phyloP scores from a whole-genome alignment of 345 rosid species.

The Conringia planisiliqua region DNA sequence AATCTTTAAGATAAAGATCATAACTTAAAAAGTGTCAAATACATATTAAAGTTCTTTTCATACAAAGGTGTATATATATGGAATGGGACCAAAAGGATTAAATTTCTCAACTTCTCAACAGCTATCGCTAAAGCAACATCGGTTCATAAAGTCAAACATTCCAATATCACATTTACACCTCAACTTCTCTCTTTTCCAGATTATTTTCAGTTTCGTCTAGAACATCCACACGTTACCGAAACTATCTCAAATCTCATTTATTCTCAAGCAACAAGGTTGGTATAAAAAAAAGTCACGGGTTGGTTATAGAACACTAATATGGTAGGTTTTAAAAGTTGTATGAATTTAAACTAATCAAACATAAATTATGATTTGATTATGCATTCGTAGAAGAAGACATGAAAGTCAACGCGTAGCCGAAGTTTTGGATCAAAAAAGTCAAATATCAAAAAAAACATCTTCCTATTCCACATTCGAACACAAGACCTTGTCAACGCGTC shows the following conservation, averaged over 20 bases:
- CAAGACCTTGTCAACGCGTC: slow-evolving; percentile 20
- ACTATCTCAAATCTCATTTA: neutral
- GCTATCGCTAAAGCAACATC: slow-evolving; percentile 10
- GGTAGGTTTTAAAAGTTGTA: neutral
- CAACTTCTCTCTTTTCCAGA: neutral
- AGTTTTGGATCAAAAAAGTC: slow-evolving; percentile 9
- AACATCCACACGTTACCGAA: slow-evolving; percentile 1
- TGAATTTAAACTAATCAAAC: neutral
- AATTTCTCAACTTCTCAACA: slow-evolving; percentile 17
- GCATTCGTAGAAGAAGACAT: neutral
- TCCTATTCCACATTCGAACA: slow-evolving; percentile 7
- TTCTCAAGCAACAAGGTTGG: neutral
- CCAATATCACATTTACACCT: slow-evolving; percentile 20
- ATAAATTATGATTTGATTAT: neutral
- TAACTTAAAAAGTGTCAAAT: neutral
- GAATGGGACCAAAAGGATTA: slow-evolving; percentile 10
- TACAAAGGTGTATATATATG: neutral
- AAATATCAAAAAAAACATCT: slow-evolving; percentile 3
- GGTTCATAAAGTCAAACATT: slow-evolving; percentile 28
- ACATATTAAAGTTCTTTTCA: neutral
- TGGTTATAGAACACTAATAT: neutral
- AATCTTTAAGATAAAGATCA: neutral
- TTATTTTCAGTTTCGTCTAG: neutral
- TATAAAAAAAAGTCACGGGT: slow-evolving; percentile 15
- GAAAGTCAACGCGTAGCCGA: slow-evolving; percentile 25